Conservation (phyloP, 345 rosid genomes). For the Gossypium arboreum region DNA sequence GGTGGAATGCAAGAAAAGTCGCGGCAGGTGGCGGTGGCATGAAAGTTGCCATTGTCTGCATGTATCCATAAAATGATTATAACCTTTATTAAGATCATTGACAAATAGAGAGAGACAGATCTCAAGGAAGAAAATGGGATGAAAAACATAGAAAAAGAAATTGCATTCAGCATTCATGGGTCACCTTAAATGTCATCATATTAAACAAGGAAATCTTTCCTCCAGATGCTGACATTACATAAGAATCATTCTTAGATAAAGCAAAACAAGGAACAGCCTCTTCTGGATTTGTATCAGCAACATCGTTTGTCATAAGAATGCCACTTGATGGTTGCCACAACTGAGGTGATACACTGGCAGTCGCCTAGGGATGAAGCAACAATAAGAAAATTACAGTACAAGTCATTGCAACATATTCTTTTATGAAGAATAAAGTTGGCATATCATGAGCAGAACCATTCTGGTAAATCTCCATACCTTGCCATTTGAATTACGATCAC, state of each 20-base stretch:
- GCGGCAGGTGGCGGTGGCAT: constrained; percentile 95
- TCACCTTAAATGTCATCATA: constrained; percentile 95
- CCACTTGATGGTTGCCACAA: constrained; percentile 90
- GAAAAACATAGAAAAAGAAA: neutral
- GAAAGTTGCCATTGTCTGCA: constrained; percentile 92
- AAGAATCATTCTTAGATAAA: constrained; percentile 85
- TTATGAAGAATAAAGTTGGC: neutral
- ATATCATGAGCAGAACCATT: neutral
- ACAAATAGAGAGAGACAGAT: neutral
- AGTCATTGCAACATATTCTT: constrained; percentile 7
- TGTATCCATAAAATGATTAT: constrained; percentile 19
- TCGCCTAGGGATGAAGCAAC: constrained; percentile 51
- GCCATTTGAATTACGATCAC: constrained; percentile 75
- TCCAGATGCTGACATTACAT: constrained; percentile 92
- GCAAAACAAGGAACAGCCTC: constrained; percentile 88
- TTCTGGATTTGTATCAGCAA: constrained; percentile 61
- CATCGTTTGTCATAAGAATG: constrained; percentile 80
- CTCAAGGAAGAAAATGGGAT: neutral
- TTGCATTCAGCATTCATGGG: neutral
- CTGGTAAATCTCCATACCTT: constrained; percentile 46
- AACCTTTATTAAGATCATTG: neutral
- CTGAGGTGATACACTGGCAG: constrained; percentile 67
- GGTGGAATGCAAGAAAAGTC: constrained; percentile 89
- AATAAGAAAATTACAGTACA: neutral
- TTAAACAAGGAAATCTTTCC: constrained; percentile 87